phyloP scores from a whole-genome alignment of 345 rosid genomes.

The Sisymbrium irio region DNA sequence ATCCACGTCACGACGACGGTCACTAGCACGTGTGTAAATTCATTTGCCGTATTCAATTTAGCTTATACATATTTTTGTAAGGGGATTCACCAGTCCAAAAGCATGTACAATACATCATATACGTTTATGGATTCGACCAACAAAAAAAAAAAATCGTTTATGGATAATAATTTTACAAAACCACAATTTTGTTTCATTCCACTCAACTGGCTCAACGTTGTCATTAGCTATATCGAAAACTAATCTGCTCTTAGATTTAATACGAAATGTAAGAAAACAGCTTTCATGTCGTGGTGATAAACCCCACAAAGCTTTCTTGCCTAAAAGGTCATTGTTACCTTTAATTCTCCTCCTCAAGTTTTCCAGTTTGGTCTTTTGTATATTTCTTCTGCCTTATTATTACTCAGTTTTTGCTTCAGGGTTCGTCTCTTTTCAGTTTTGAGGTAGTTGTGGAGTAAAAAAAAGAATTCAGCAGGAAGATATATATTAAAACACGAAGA shows the following conservation, averaged over 20 bases:
- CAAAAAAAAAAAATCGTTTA: too few species aligned
- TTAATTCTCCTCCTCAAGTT: constrained; percentile 15
- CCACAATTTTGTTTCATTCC: background rate
- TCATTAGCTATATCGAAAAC: constrained; percentile 10
- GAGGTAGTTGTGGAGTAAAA: background rate
- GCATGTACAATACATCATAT: background rate
- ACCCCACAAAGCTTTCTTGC: constrained; percentile 21
- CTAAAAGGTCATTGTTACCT: constrained; percentile 11
- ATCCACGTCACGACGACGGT: constrained; percentile 13
- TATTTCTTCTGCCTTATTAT: constrained; percentile 5
- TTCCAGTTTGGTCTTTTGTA: constrained; percentile 19
- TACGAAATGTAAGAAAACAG: constrained; percentile 21
- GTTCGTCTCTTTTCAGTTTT: constrained; percentile 29
- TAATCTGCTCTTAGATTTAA: background rate
- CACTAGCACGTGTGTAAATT: constrained; percentile 1
- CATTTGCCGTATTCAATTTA: constrained; percentile 17
- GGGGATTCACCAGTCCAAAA: background rate
- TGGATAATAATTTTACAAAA: background rate
- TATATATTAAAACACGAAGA: constrained; percentile 11
- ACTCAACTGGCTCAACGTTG: constrained; percentile 13
- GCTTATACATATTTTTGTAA: background rate
- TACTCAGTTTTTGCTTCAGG: constrained; percentile 28
- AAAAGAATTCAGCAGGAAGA: background rate
- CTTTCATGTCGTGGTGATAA: constrained; percentile 21
- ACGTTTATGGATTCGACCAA: too few species aligned